Evolutionary conservation across 1,284 basidiomycete species (phyloP), one percentile per base, ranked within the genome.

Genomic region (Cutaneotrichosporon spelunceum): DNA sequence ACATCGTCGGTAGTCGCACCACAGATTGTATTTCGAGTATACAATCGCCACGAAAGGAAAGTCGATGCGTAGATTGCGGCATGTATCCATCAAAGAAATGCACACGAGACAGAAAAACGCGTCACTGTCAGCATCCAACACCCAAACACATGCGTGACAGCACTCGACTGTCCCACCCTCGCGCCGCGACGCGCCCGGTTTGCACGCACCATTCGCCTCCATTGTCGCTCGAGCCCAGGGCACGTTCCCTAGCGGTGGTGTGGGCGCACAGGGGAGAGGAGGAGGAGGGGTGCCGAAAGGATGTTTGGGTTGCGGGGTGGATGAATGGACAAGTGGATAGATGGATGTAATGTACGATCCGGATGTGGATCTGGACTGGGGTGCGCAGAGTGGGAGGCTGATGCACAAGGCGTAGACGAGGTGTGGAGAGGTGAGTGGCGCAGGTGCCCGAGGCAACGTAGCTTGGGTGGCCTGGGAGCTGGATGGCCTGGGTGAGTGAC

Each of bases 201-300:
- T 42, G 7, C 39, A 56, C 65, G 61, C 56, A 66, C 65, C 65
- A 53, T 66, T 66, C 30, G 62, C 61, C 23, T 66, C 65, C 65
- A 66, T 66, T 19, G 45, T 42, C 39, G 36, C 36, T 39, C 39
- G 39, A 42, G 39, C 39, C 39, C 19, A 19, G 42, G 8, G 54
- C 26, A 11, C 24, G 39, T 16, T n/a, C 19, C 16, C 19, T 16
- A 23, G 56, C 23, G 9, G 45, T 30, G 21, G 29, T 16, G 23
- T 47, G 55, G 24, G 44, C 29, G 34, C n/a, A 3, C 27, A 27
- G 44, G n/a, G 21, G n/a, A 27, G 55, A 4, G 27, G 27, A n/a
- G 30, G 30, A 11, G 13, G 30, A 33, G 30, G 30, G 30, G 30
- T 9, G 30, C 30, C 30, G 30, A 33, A 33, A 33, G 30, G 30